phyloP scores from a whole-genome alignment of 78 protist genomes.

The Dictyostelium discoideum region DNA sequence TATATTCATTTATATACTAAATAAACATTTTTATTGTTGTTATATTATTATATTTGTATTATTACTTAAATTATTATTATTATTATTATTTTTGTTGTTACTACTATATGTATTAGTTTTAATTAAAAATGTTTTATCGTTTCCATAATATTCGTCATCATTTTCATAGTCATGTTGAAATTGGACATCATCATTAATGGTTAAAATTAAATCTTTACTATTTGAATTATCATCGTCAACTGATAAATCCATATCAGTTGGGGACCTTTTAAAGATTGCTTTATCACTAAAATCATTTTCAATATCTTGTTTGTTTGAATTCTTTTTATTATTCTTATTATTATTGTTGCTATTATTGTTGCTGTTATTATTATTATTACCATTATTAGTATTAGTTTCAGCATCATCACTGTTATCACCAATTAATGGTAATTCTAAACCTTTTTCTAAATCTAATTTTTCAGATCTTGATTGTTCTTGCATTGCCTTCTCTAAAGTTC shows the following conservation, averaged over 20 bases:
- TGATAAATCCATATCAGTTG: constrained; percentile 1
- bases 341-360: background rate
- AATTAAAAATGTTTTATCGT: constrained; percentile 15
- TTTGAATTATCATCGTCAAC: background rate
- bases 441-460: constrained; percentile 30
- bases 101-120: constrained; percentile 3
- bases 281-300: background rate
- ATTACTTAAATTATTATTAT: background rate
- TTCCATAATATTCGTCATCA: background rate
- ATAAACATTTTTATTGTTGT: background rate
- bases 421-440: constrained; percentile 16
- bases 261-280: constrained; percentile 5
- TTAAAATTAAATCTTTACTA: constrained; percentile 7
- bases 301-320: background rate
- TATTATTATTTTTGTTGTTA: background rate
- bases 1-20: background rate
- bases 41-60: background rate
- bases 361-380: background rate
- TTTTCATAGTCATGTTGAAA: constrained; percentile 3
- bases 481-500: constrained; percentile 53
- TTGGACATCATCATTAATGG: background rate
- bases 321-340: background rate
- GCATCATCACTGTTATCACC: background rate
- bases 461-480: background rate
- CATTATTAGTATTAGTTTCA: background rate